Evolutionary conservation across 768 basidiomycete genomes (phyloP).

Genomic region (Saitozyma podzolica): DNA sequence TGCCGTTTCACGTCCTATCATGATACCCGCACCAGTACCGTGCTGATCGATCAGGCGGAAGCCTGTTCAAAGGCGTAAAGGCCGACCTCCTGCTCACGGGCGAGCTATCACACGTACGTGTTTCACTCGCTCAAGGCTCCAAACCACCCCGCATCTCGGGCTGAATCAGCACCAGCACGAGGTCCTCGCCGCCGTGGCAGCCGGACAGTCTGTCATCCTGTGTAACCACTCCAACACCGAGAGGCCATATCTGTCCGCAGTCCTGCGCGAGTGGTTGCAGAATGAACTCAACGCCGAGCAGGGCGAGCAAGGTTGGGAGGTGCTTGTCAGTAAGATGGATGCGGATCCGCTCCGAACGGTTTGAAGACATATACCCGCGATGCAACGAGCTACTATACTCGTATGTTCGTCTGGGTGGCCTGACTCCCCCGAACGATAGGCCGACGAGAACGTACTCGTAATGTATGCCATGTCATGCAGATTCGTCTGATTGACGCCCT

Average conservation of each 20-base stretch:
- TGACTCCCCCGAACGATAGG: no score
- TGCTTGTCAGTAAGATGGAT: slow-evolving; percentile 73
- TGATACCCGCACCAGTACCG: not conserved
- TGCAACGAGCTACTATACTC: no score
- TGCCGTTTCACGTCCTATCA: no score
- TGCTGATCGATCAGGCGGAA: slow-evolving; percentile 54
- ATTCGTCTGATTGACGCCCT: no score
- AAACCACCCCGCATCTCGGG: not conserved
- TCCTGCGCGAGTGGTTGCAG: slow-evolving; percentile 66
- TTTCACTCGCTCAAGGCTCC: not conserved
- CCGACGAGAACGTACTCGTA: no score
- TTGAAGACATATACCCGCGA: not conserved
- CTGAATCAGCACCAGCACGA: slow-evolving; percentile 64
- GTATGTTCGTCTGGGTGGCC: no score
- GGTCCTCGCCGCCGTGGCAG: slow-evolving; percentile 74
- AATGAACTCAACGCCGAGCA: slow-evolving; percentile 56
- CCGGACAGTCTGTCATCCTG: slow-evolving; percentile 75
- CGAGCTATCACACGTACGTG: slow-evolving; percentile 79
- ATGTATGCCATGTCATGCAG: no score
- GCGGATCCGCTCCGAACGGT: slow-evolving; percentile 63
- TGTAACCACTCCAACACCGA: slow-evolving; percentile 94
- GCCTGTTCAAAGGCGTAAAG: slow-evolving; percentile 66
- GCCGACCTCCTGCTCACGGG: slow-evolving; percentile 92
- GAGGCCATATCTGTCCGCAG: slow-evolving; percentile 76
- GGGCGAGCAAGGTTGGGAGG: slow-evolving; percentile 54